These are phyloP conservation scores for Brassica incana DNA, from an alignment of 345 rosid genomes.

Conservation along the genomic window DNA sequence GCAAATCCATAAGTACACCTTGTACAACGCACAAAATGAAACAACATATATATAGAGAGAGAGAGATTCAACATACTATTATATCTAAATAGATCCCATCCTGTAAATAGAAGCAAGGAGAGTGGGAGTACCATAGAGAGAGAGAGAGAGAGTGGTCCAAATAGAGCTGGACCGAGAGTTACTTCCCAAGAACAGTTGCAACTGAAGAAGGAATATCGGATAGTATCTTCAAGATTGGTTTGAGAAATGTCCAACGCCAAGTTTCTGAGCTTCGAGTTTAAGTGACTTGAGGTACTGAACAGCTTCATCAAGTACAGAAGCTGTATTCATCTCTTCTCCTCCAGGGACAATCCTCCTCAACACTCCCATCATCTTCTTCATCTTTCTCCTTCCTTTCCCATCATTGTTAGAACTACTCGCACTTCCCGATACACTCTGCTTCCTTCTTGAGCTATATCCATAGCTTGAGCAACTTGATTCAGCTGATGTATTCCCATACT, in stretches of 20 bases:
- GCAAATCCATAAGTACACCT: slow-evolving; percentile 8
- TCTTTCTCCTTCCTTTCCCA: slow-evolving; percentile 60
- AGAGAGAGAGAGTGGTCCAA: neutral
- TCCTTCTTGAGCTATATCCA: slow-evolving; percentile 43
- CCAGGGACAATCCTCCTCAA: slow-evolving; percentile 77
- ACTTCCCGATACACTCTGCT: slow-evolving; percentile 44
- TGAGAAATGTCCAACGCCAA: slow-evolving; percentile 53
- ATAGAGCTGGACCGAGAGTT: slow-evolving; percentile 4
- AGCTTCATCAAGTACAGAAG: slow-evolving; percentile 74
- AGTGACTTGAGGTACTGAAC: slow-evolving; percentile 82
- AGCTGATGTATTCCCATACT: slow-evolving; percentile 49
- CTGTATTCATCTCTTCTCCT: slow-evolving; percentile 71
- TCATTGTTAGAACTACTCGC: slow-evolving; percentile 45
- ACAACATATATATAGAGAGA: neutral
- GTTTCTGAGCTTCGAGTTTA: slow-evolving; percentile 73
- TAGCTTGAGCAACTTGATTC: slow-evolving; percentile 60
- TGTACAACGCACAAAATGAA: neutral
- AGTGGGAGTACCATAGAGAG: neutral
- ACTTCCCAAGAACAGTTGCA: slow-evolving; percentile 2
- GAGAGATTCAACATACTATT: slow-evolving; percentile 12
- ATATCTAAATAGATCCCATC: slow-evolving; percentile 14
- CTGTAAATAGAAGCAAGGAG: slow-evolving; percentile 7
- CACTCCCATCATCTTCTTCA: slow-evolving; percentile 77
- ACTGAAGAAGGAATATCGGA: neutral
- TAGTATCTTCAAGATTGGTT: slow-evolving; percentile 39